A percentile compares a stretch with the other conserved stretches of the same genome.
Conservation (phyloP, 2,329 filamentous ascomycete genomes). For the Xylariaceae sp. region DNA sequence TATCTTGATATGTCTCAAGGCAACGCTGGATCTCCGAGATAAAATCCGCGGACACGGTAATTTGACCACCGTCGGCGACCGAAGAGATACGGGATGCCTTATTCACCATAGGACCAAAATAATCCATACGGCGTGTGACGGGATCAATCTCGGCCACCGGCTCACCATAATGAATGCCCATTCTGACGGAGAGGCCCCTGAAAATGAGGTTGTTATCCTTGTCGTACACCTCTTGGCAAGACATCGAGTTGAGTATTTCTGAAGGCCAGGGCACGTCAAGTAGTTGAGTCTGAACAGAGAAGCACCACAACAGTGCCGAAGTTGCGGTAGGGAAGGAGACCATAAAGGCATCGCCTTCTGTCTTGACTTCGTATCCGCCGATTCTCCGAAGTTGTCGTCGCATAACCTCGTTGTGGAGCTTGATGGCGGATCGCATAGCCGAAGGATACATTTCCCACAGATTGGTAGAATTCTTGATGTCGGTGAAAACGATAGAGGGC, state of each 20-base stretch:
- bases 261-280: conserved; percentile 91
- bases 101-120: conserved; percentile 99
- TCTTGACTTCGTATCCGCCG: conserved; percentile 98
- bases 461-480: conserved; percentile 97
- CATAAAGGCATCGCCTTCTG: conserved; percentile 99
- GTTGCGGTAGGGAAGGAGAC: conserved; percentile 97
- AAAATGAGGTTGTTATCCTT: conserved; percentile 89
- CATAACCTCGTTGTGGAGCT: conserved; percentile 97
- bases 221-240: conserved; percentile 81
- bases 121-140: conserved; percentile 97
- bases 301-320: conserved; percentile 92
- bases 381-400: conserved; percentile 89
- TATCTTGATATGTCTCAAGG: conserved; percentile 85
- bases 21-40: conserved; percentile 94
- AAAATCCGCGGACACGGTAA: conserved; percentile 95
- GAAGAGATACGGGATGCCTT: conserved; percentile 91
- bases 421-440: conserved; percentile 96
- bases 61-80: conserved; percentile 94
- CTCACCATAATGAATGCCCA: conserved; percentile 95
- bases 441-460: conserved; percentile 95
- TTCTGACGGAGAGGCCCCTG: conserved; percentile 89
- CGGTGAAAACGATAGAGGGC: conserved; percentile 93
- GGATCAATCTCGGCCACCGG: conserved; percentile 95
- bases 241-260: conserved; percentile 84
- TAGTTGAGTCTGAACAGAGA: conserved; percentile 86